A percentile compares a stretch with the other conserved stretches of the same genome.
Evolutionary conservation across 495 filamentous ascomycete species (phyloP).

Genomic region (Lophiostoma macrostomum): DNA sequence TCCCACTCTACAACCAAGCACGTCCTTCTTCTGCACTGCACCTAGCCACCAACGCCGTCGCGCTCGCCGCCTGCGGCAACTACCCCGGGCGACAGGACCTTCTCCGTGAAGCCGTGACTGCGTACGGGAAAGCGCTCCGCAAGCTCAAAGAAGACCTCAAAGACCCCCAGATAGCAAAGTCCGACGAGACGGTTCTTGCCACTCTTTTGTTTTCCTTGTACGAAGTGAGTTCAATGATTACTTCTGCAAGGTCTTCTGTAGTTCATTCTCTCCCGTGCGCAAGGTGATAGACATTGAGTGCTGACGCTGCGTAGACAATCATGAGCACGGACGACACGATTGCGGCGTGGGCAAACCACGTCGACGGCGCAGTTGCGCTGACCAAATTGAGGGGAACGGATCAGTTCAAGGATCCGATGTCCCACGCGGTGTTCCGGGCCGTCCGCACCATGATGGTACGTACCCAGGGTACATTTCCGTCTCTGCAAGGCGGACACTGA

Average conservation of each 20-base stretch:
- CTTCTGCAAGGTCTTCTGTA: slow-evolving; percentile 22
- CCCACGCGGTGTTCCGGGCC: slow-evolving; percentile 35
- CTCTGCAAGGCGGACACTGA: too few species aligned
- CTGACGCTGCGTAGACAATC: slow-evolving; percentile 27
- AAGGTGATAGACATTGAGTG: neutral
- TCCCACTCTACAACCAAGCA: slow-evolving; percentile 34
- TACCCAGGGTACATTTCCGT: too few species aligned
- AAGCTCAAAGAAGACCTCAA: slow-evolving; percentile 31
- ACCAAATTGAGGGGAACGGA: slow-evolving; percentile 35
- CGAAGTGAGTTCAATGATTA: slow-evolving; percentile 32
- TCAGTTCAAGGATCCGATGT: slow-evolving; percentile 34
- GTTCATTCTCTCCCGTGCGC: slow-evolving; percentile 6
- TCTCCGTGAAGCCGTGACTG: slow-evolving; percentile 20
- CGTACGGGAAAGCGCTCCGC: slow-evolving; percentile 35
- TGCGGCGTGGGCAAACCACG: slow-evolving; percentile 34
- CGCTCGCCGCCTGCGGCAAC: slow-evolving; percentile 32
- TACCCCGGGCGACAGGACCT: slow-evolving; percentile 34
- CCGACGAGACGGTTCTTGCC: slow-evolving; percentile 35
- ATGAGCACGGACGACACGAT: slow-evolving; percentile 30
- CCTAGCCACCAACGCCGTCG: slow-evolving; percentile 36
- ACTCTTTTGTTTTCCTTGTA: slow-evolving; percentile 38
- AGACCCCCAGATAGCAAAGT: slow-evolving; percentile 30
- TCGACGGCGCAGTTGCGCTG: slow-evolving; percentile 38
- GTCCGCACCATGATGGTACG: slow-evolving; percentile 38
- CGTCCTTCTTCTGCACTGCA: slow-evolving; percentile 33